Evolutionary conservation across 106 monocot species (phyloP).

Genomic region (Ottelia alismoides): DNA sequence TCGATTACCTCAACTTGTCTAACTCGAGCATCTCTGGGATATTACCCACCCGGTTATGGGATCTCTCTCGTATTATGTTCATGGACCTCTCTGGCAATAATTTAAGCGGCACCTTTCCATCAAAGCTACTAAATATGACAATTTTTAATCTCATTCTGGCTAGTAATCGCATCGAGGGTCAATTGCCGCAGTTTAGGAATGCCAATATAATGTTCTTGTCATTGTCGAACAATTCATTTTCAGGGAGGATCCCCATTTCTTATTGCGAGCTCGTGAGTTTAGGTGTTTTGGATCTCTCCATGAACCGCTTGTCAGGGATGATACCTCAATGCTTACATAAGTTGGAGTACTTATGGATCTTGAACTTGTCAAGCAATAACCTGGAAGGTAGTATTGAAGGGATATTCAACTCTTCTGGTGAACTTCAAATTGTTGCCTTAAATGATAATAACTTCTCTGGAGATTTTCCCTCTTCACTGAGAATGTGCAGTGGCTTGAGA

Average conservation of each 20-base stretch:
- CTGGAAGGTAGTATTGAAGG: neutral
- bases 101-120: neutral
- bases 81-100: neutral
- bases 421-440: neutral
- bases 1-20: neutral
- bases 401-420: neutral
- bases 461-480: neutral
- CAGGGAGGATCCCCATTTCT: neutral
- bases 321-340: neutral
- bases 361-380: neutral
- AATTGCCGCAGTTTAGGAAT: neutral
- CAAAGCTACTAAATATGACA: neutral
- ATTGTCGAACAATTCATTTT: neutral
- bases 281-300: neutral
- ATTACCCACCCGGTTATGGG: neutral
- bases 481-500: neutral
- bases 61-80: neutral
- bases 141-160: neutral
- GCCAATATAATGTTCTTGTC: neutral
- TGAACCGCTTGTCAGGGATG: neutral
- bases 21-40: neutral
- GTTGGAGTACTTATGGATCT: neutral
- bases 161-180: neutral
- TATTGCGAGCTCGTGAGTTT: neutral
- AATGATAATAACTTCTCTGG: constrained; percentile 1